phyloP scores from a whole-genome alignment of 1,284 basidiomycete genomes.

The Marasmius oreades region DNA sequence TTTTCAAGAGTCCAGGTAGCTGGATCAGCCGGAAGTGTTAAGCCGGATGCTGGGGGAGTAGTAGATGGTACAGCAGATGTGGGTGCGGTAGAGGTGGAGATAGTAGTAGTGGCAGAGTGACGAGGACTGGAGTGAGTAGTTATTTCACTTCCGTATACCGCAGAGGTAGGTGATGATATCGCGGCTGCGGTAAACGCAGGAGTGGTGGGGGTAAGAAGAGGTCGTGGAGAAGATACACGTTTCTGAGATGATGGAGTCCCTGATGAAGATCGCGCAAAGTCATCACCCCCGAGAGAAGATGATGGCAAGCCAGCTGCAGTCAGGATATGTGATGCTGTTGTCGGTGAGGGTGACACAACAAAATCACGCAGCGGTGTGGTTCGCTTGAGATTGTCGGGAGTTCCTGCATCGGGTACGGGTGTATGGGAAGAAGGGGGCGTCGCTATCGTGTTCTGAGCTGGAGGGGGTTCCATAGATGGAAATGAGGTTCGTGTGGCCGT shows the following conservation, averaged over 20 bases:
- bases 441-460: conserved; percentile 5
- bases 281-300: neutral
- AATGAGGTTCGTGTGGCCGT: conserved; percentile 40
- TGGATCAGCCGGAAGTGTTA: conserved; percentile 35
- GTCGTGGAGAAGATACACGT: neutral
- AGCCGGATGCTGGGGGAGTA: conserved; percentile 8
- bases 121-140: neutral
- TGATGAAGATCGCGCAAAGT: neutral
- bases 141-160: neutral
- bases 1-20: conserved; percentile 87
- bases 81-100: neutral
- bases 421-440: neutral
- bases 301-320: neutral
- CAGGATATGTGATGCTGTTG: conserved; percentile 10
- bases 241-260: neutral
- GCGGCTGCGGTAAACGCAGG: neutral
- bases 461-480: conserved; percentile 23
- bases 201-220: conserved; percentile 4
- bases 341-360: conserved; percentile 14
- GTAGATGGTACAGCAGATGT: neutral
- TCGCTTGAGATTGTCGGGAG: conserved; percentile 4
- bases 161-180: neutral
- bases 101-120: neutral
- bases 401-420: conserved; percentile 10
- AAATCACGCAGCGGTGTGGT: conserved; percentile 10